A percentile compares a stretch with the other conserved stretches of the same genome.
Evolutionary conservation across 139 green algal species (phyloP).

Genomic region (Trebouxia sp.): DNA sequence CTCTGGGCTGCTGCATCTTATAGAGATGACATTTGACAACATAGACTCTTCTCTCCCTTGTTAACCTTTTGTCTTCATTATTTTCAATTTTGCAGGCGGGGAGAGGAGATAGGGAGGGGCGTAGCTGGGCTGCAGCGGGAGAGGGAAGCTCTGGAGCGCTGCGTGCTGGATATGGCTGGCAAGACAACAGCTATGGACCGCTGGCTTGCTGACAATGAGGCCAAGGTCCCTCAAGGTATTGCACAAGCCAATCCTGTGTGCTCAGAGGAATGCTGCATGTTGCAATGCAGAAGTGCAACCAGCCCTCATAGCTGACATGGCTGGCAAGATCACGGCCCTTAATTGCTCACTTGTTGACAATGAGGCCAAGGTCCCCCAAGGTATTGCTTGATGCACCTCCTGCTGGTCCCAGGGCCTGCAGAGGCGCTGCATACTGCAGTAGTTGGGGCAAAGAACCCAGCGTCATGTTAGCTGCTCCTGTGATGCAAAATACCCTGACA

Average conservation of each 20-base stretch:
- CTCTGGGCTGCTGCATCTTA: no score
- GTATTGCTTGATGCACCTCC: slow-evolving; percentile 9
- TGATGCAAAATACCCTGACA: no score
- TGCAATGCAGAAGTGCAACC: no score
- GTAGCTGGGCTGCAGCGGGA: slow-evolving; percentile 39
- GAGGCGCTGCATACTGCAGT: no score
- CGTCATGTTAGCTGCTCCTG: no score
- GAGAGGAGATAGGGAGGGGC: not conserved
- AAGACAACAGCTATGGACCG: slow-evolving; percentile 54
- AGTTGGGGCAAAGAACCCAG: no score
- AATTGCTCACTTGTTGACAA: slow-evolving; percentile 69
- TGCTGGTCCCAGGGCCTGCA: no score
- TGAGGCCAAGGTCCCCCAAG: slow-evolving; percentile 51
- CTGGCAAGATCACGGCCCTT: slow-evolving; percentile 48
- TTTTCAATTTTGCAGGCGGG: slow-evolving; percentile 3
- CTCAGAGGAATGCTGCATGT: not conserved
- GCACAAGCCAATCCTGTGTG: no score
- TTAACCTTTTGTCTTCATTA: no score
- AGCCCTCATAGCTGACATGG: no score
- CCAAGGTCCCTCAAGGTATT: slow-evolving; percentile 39
- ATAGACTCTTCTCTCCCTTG: no score
- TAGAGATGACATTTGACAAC: no score
- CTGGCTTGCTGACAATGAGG: slow-evolving; percentile 77
- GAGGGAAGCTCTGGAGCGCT: slow-evolving; percentile 66
- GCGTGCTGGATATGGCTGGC: slow-evolving; percentile 61